Base-by-base conservation (phyloP, 345 rosid genomes). In the Citropsis articulata region DNA sequence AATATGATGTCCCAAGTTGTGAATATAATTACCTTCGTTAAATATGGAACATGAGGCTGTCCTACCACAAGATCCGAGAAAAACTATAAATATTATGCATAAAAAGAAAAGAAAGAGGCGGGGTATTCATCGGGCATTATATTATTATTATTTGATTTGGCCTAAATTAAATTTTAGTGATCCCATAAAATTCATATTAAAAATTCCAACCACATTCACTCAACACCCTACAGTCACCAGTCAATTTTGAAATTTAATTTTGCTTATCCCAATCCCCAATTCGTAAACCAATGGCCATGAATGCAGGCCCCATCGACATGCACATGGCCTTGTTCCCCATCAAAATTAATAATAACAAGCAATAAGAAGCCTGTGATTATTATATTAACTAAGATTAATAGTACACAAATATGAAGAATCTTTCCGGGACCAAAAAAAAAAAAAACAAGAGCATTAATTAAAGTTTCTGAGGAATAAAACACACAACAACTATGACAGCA, bases 271-370 rank as follows among this genome's bases (percentile, higher is more conserved):
- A 68, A 66, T 56, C 64, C 5, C 25, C 55, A 18, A 18, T 53
- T 6, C 13, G 67, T 57, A 82, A 76, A 81, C 48, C 22, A 85
- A 83, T 82, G 85, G 82, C 27, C 74, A 82, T 78, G 77, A 82
- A 78, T 80, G 83, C 81, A 69, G 72, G 65, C 69, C 81, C 90
- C 90, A 87, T 83, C 83, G 74, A 73, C 83, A 79, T 77, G 85
- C 92, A 91, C 92, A 89, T 90, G 94, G 85, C 68, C 81, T 25
- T 89, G 94, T 83, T 89, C 91, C 90, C 94, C 72, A 24, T 48
- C 53, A 0, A 4, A 16, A 36, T 16, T 70, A 68, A 56, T 25
- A 59, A 64, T 14, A 50, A 45, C 66, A 31, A 16, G 71, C 45
- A 22, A 53, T 35, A 75, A 31, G 68, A 70, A 31, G 68, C 68